Percentiles rank a stretch among this genome's conserved stretches.
These are phyloP conservation scores for Citropsis articulata DNA, from an alignment of 345 rosid species.

Conservation along the genomic window DNA sequence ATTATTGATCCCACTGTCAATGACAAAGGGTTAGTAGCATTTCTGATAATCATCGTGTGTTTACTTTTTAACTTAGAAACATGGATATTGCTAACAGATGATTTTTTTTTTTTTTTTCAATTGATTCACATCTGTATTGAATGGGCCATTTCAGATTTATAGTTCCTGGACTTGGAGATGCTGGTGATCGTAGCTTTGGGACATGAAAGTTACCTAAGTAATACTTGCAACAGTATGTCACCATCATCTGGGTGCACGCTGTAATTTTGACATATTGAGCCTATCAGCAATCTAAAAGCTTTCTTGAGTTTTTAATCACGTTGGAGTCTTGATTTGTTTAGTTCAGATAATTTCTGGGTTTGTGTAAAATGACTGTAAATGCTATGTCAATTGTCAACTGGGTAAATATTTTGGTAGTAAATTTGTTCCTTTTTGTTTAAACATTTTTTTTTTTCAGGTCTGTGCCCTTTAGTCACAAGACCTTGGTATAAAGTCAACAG, in stretches of 20 bases:
- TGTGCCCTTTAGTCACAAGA: too few relatives aligned
- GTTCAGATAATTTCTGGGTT: background rate
- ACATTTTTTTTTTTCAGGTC: too few relatives aligned
- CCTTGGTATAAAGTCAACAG: too few relatives aligned
- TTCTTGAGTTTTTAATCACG: background rate
- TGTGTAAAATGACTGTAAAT: too few relatives aligned
- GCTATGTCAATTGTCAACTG: too few relatives aligned
- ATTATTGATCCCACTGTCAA: constrained; percentile 80
- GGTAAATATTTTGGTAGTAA: too few relatives aligned
- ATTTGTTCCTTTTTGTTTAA: too few relatives aligned
- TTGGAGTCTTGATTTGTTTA: background rate
- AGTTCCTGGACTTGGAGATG: constrained; percentile 98
- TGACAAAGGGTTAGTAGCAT: constrained; percentile 69
- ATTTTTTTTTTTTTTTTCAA: background rate
- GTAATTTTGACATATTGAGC: constrained; percentile 27
- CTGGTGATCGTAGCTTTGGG: constrained; percentile 94
- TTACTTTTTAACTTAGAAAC: background rate
- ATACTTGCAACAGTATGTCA: background rate
- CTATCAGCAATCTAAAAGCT: background rate
- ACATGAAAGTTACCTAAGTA: constrained; percentile 29
- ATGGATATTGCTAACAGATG: background rate
- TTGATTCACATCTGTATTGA: background rate
- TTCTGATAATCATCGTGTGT: background rate
- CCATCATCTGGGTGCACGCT: background rate
- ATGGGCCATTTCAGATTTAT: constrained; percentile 50